phyloP scores from a whole-genome alignment of 805 yeast genomes.

The Pichia californica region DNA sequence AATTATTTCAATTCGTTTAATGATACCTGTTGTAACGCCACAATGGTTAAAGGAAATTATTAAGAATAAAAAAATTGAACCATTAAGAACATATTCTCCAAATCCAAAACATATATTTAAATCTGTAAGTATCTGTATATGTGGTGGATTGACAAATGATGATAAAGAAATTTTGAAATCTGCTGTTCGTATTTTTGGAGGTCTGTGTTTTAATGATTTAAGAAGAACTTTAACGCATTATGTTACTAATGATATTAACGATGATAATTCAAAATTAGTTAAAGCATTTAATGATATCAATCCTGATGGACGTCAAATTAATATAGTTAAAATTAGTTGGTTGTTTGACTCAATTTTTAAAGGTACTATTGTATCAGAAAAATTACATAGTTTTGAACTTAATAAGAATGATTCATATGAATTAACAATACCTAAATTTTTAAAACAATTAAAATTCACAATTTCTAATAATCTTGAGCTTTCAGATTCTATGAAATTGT shows the following conservation, averaged over 20 bases:
- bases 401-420: neutral
- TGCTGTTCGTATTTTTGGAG: conserved; percentile 72
- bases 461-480: neutral
- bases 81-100: conserved; percentile 61
- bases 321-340: conserved; percentile 76
- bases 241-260: conserved; percentile 46
- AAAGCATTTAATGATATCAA: conserved; percentile 21
- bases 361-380: conserved; percentile 33
- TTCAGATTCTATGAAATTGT: neutral
- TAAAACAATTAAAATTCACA: neutral
- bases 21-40: conserved; percentile 62
- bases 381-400: neutral
- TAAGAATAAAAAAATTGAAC: conserved; percentile 34
- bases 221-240: conserved; percentile 76
- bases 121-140: conserved; percentile 42
- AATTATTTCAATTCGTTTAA: conserved; percentile 36
- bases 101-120: conserved; percentile 61
- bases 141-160: conserved; percentile 50
- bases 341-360: conserved; percentile 23
- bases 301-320: conserved; percentile 35
- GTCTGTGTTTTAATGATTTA: conserved; percentile 55
- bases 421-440: neutral
- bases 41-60: conserved; percentile 54
- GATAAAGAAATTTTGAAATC: conserved; percentile 55
- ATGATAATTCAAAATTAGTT: conserved; percentile 40